Evolutionary conservation across 2,329 filamentous ascomycete species (phyloP).

Genomic region (Ascochyta pisi): DNA sequence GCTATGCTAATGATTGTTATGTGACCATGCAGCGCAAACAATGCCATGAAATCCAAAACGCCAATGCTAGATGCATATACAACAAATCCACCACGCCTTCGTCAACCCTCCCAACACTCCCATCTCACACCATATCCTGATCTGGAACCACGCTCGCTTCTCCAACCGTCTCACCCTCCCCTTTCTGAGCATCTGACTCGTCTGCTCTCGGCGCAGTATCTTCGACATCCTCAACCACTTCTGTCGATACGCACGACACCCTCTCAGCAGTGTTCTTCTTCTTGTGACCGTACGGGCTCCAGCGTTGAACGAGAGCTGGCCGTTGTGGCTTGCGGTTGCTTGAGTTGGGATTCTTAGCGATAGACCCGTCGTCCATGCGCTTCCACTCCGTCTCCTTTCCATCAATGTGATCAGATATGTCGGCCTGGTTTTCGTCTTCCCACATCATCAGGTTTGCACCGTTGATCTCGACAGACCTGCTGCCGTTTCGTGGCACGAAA

Average conservation of each 20-base stretch:
- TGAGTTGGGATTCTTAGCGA: conserved; percentile 46
- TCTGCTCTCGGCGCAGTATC: conserved; percentile 16
- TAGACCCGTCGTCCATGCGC: conserved; percentile 48
- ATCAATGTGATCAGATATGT: conserved; percentile 49
- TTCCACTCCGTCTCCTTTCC: conserved; percentile 46
- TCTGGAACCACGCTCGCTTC: conserved; percentile 19
- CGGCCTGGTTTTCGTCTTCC: conserved; percentile 49
- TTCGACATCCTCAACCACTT: conserved; percentile 24
- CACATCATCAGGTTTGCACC: conserved; percentile 50
- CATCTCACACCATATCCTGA: conserved; percentile 22
- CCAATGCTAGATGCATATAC: conserved; percentile 25
- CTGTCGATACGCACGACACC: conserved; percentile 32
- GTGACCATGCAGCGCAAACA: background rate
- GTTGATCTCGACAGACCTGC: conserved; percentile 46
- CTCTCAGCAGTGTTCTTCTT: conserved; percentile 32
- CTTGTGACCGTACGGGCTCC: conserved; percentile 45
- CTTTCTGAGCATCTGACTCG: conserved; percentile 3
- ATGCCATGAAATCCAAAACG: conserved; percentile 29
- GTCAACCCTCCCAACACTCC: background rate
- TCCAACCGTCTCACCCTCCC: conserved; percentile 3
- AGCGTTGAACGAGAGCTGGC: conserved; percentile 35
- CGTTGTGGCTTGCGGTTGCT: conserved; percentile 41
- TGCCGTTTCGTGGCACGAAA: conserved; percentile 49
- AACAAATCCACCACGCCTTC: background rate
- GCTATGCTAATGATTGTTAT: conserved; percentile 15